These are phyloP conservation scores for Auriscalpium orientale DNA, from an alignment of 768 basidiomycete species.

Conservation along the genomic window DNA sequence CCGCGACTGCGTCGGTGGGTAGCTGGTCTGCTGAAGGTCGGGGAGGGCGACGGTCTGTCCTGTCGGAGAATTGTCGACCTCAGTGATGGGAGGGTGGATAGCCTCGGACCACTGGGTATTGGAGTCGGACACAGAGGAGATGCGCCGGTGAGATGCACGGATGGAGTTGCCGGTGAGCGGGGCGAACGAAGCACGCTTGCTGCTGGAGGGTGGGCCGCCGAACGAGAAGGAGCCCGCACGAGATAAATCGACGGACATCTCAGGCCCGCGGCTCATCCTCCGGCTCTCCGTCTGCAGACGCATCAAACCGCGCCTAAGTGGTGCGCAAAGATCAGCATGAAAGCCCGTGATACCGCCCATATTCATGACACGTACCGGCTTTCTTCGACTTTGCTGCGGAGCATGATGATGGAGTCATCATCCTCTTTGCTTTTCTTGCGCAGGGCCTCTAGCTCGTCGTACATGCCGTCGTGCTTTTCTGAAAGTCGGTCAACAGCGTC, in stretches of 20 bases:
- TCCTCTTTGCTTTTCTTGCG: slow-evolving; percentile 46
- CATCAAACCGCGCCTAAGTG: slow-evolving; percentile 72
- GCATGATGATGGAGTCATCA: slow-evolving; percentile 66
- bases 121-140: slow-evolving; percentile 67
- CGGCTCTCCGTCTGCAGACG: slow-evolving; percentile 73
- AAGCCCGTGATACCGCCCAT: neutral
- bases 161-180: slow-evolving; percentile 56
- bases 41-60: slow-evolving; percentile 9
- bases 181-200: slow-evolving; percentile 62
- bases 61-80: slow-evolving; percentile 19
- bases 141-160: slow-evolving; percentile 50
- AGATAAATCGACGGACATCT: slow-evolving; percentile 46
- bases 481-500: slow-evolving; percentile 59
- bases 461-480: slow-evolving; percentile 43
- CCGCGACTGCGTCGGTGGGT: slow-evolving; percentile 18
- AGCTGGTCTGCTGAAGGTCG: slow-evolving; percentile 18
- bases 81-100: slow-evolving; percentile 23
- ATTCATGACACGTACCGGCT: slow-evolving; percentile 50
- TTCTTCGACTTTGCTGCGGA: slow-evolving; percentile 82
- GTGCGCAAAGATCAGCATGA: neutral
- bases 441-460: slow-evolving; percentile 18
- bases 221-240: slow-evolving; percentile 35
- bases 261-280: slow-evolving; percentile 45
- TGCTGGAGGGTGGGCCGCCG: slow-evolving; percentile 44
- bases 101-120: slow-evolving; percentile 23